phyloP scores from a whole-genome alignment of 2,329 filamentous ascomycete species.

The Cyanodermella asteris region DNA sequence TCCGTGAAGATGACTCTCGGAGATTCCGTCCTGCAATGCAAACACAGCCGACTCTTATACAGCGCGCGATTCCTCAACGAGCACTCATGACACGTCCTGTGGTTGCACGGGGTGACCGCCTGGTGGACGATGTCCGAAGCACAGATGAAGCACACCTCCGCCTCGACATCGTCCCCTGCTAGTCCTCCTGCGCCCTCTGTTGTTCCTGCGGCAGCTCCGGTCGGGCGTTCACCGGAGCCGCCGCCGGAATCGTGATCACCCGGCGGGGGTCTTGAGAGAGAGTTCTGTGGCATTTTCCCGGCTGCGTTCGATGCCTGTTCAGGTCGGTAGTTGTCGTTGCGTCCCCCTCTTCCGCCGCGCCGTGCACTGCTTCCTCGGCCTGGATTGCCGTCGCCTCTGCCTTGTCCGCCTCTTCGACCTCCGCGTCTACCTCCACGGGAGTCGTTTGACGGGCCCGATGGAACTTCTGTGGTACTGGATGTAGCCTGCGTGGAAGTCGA shows the following conservation, averaged over 20 bases:
- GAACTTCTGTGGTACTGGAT: no score
- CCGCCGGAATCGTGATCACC: conserved; percentile 15
- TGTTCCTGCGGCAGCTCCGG: conserved; percentile 22
- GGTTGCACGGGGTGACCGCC: conserved; percentile 82
- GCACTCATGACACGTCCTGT: conserved; percentile 92
- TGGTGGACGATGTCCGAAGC: conserved; percentile 74
- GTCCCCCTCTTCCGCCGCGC: conserved; percentile 13
- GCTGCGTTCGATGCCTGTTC: conserved; percentile 7
- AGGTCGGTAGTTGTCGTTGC: conserved; percentile 9
- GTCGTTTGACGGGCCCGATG: no score
- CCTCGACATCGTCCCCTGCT: conserved; percentile 37
- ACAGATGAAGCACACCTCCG: conserved; percentile 92
- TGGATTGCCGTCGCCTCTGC: conserved; percentile 7
- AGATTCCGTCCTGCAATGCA: conserved; percentile 54
- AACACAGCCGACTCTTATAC: conserved; percentile 90
- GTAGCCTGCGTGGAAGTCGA: no score
- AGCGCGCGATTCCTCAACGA: conserved; percentile 73
- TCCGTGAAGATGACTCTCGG: conserved; percentile 79
- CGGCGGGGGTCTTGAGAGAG: conserved; percentile 17
- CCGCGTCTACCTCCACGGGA: conserved; percentile 2
- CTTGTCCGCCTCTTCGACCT: conserved; percentile 2
- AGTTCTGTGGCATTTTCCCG: conserved; percentile 9
- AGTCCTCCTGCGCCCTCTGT: conserved; percentile 10
- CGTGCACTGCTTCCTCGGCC: conserved; percentile 13
- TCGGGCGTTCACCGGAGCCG: conserved; percentile 24